These are phyloP conservation scores for Periconia sp. DNA, from an alignment of 2,329 filamentous ascomycete species.

Conservation along the genomic window DNA sequence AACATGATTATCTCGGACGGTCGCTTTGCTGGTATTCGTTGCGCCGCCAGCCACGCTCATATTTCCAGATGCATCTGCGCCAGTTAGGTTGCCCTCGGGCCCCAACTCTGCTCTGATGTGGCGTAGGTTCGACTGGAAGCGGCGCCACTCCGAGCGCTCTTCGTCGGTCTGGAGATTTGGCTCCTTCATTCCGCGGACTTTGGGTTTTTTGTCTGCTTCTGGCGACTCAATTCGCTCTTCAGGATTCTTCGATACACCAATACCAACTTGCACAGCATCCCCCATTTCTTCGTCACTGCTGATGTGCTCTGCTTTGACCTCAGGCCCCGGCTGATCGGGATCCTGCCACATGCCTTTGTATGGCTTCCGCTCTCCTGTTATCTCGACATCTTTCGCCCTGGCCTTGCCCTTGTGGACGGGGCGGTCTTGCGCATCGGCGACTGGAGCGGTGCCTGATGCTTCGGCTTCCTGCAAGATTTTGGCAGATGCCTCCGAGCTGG, in stretches of 20 bases:
- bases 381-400: constrained; percentile 52
- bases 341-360: constrained; percentile 55
- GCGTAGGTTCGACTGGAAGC: constrained; percentile 54
- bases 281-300: constrained; percentile 53
- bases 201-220: constrained; percentile 37
- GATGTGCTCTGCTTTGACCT: constrained; percentile 61
- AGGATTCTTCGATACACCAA: constrained; percentile 12
- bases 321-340: constrained; percentile 44
- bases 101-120: constrained; percentile 57
- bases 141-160: constrained; percentile 58
- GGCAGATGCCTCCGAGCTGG: constrained; percentile 53
- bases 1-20: constrained; percentile 58
- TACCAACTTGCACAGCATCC: constrained; percentile 32
- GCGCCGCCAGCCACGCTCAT: constrained; percentile 42
- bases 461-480: constrained; percentile 46
- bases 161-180: constrained; percentile 59
- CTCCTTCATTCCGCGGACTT: constrained; percentile 29
- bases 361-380: constrained; percentile 48
- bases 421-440: constrained; percentile 22
- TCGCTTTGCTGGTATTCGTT: constrained; percentile 22
- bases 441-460: constrained; percentile 30
- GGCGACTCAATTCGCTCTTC: constrained; percentile 39
- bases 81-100: constrained; percentile 16
- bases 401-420: constrained; percentile 42
- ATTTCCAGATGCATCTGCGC: constrained; percentile 51